A percentile compares a stretch with the other conserved stretches of the same genome.
phyloP scores from a whole-genome alignment of 148 eudicot species.

The Rhododendron mucronatum region DNA sequence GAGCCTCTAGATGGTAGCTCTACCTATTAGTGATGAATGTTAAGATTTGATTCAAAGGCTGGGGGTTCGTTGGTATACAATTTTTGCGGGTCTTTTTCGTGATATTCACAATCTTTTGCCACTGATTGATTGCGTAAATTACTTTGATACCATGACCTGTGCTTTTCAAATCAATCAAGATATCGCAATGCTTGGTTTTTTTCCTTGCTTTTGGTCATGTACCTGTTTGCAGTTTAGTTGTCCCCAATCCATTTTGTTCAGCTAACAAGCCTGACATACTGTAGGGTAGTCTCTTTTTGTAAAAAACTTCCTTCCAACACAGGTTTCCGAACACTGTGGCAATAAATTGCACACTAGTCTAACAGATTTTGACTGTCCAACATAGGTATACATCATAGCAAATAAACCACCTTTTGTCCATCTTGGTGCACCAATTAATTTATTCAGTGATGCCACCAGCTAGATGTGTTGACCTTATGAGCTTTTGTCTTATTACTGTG shows the following conservation, averaged over 20 bases:
- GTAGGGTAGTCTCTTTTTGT: neutral
- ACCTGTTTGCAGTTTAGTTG: neutral
- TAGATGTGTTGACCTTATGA: neutral
- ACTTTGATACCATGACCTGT: neutral
- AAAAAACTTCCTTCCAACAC: neutral
- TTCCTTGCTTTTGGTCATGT: neutral
- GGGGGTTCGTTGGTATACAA: neutral
- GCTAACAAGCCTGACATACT: neutral
- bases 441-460: neutral
- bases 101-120: neutral
- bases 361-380: neutral
- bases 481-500: slow-evolving; percentile 1
- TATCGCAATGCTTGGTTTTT: neutral
- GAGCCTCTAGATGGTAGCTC: neutral
- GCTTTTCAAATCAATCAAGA: neutral
- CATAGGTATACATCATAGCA: neutral
- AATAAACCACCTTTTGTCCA: neutral
- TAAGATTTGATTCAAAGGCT: neutral
- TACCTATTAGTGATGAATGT: neutral
- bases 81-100: neutral
- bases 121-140: neutral
- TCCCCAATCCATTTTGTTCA: neutral
- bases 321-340: neutral
- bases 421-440: neutral
- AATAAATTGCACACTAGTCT: neutral